These are phyloP conservation scores for Casaregolazyma suthepensis DNA, from an alignment of 1,139 yeast species.

Conservation along the genomic window DNA sequence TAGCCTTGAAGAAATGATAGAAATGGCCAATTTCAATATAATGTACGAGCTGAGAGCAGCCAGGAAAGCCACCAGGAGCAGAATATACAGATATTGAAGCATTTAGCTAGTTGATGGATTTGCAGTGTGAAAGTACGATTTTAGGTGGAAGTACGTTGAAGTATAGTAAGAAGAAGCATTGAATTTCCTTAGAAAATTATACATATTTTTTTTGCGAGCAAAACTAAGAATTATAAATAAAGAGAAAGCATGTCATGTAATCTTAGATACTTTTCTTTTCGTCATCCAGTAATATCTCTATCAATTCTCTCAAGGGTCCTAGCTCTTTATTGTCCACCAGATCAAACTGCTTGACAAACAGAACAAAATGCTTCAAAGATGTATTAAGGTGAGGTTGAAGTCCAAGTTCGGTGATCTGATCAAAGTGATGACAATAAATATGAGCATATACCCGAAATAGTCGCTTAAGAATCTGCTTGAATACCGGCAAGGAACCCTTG, in stretches of 20 bases:
- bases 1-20: not conserved
- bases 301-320: constrained; percentile 88
- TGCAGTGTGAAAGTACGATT: no score
- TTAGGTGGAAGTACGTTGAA: no score
- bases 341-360: constrained; percentile 78
- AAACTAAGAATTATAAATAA: constrained; percentile 4
- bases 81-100: not conserved
- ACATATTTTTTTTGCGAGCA: not conserved
- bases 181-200: not conserved
- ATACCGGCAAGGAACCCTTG: constrained; percentile 49
- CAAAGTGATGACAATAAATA: constrained; percentile 95
- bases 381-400: constrained; percentile 91
- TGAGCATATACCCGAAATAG: constrained; percentile 96
- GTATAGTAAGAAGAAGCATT: not conserved
- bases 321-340: constrained; percentile 74
- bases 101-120: not conserved
- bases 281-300: constrained; percentile 54
- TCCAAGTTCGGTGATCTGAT: constrained; percentile 86
- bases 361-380: constrained; percentile 85
- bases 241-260: constrained; percentile 9
- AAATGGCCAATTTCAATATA: not conserved
- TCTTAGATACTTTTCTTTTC: constrained; percentile 14
- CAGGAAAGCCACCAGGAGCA: not conserved
- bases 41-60: not conserved
- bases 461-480: constrained; percentile 81